Evolutionary conservation across 2,329 filamentous ascomycete genomes (phyloP), one percentile per base, ranked within the genome.

Genomic region (Pseudocercospora cruenta): DNA sequence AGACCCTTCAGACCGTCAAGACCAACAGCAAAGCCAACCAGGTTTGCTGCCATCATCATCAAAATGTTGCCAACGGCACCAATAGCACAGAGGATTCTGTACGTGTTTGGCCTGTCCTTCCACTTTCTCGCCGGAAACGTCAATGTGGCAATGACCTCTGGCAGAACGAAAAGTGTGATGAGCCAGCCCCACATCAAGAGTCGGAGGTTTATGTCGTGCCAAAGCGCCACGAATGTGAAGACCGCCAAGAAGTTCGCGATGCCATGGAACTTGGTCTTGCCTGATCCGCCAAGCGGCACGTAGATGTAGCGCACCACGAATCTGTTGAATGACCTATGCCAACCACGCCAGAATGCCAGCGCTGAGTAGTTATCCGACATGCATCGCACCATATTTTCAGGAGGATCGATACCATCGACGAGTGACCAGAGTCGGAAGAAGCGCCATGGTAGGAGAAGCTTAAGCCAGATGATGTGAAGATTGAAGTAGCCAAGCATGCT

Each of bases 351-450:
- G 82, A 99, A 99, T 21, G 90, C 89, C 47, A 94, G 85, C 0
- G 93, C 91, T 70, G 91, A 94, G 82, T 94, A 97, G 79, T 98
- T 98, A 82, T 99, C 89, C 75, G 90, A 94, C 80, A 97, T 93
- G 80, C 96, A 99, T 72, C 95, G 91, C 62, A 97, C 87, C 93
- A 99, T 97, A 81, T 99, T 99, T 81, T 99, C 95, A 0, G 95
- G 94, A 0, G 95, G 93, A 76, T 99, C 95, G 72, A 99, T 88
- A 67, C 92, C 92, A 77, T 99, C 95, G 16, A 94, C 77, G 3
- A 99, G 86, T 0, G 92, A 86, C 95, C 95, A 99, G n/a, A 99
- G 88, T 4, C 96, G 91, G 86, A 98, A 98, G 78, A 98, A 90
- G n/a, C 95, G 91, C 94, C 94, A 99, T 0, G 95, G 95, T 7